Evolutionary conservation across 495 filamentous ascomycete genomes (phyloP).

Genomic region (Paragyromitra xinjiangensis): DNA sequence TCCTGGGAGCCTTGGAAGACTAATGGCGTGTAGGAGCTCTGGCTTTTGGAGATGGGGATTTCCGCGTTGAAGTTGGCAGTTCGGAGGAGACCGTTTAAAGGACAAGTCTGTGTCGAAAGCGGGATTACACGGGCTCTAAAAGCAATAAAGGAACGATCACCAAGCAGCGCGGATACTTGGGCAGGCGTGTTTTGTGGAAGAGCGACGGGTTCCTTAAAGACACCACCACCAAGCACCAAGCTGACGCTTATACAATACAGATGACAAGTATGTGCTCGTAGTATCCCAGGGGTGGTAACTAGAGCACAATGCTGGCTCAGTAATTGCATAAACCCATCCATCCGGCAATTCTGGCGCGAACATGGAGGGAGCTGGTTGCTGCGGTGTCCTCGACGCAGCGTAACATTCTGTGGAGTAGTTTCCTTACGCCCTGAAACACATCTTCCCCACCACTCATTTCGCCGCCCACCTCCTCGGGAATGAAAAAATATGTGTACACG

Average conservation of each 20-base stretch:
- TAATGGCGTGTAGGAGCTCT: slow-evolving; percentile 3
- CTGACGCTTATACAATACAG: slow-evolving; percentile 23
- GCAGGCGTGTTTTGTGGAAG: slow-evolving; percentile 22
- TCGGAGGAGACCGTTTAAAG: slow-evolving; percentile 18
- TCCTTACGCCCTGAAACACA: slow-evolving; percentile 44
- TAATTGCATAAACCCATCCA: slow-evolving; percentile 37
- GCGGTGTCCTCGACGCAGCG: slow-evolving; percentile 27
- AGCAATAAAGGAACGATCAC: slow-evolving; percentile 16
- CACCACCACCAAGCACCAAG: slow-evolving; percentile 1
- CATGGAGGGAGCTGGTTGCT: slow-evolving; percentile 3
- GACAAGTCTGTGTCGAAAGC: slow-evolving; percentile 18
- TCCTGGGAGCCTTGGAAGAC: slow-evolving; percentile 9
- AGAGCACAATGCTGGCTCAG: slow-evolving; percentile 33
- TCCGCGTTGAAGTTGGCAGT: slow-evolving; percentile 21
- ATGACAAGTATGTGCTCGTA: slow-evolving; percentile 2
- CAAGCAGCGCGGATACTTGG: slow-evolving; percentile 19
- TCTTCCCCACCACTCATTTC: slow-evolving; percentile 43
- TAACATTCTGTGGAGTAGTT: slow-evolving; percentile 33
- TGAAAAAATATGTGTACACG: slow-evolving; percentile 41
- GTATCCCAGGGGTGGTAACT: slow-evolving; percentile 30
- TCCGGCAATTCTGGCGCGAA: slow-evolving; percentile 35
- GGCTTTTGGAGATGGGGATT: slow-evolving; percentile 18
- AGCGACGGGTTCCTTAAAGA: slow-evolving; percentile 37
- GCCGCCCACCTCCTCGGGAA: slow-evolving; percentile 44
- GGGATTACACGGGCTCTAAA: slow-evolving; percentile 25